These are phyloP conservation scores for Neurospora sp. DNA, from an alignment of 495 filamentous ascomycete species.

Conservation along the genomic window DNA sequence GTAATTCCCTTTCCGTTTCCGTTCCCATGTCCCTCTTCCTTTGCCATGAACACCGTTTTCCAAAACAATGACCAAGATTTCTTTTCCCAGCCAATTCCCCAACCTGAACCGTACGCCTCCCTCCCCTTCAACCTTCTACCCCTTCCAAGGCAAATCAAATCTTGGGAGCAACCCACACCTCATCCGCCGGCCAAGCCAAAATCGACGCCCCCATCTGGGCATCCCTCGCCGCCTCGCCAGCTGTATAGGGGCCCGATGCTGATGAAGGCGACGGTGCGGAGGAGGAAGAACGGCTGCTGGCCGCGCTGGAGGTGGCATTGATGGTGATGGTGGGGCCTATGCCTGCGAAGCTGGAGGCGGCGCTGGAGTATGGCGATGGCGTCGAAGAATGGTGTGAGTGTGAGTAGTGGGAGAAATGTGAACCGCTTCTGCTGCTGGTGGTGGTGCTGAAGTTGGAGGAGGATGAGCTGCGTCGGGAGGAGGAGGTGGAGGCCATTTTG, in stretches of 20 bases:
- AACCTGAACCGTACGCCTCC: neutral
- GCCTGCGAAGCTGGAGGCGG: neutral
- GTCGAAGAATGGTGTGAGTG: neutral
- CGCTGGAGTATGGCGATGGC: neutral
- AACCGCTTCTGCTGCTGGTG: neutral
- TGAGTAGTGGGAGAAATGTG: neutral
- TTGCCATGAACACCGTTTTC: neutral
- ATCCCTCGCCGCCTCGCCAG: slow-evolving; percentile 18
- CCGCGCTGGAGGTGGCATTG: neutral
- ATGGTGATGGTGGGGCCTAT: neutral
- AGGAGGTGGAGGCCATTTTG: neutral
- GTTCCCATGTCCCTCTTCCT: neutral
- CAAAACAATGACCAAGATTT: no score
- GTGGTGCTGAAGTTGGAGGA: neutral
- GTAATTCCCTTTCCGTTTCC: neutral
- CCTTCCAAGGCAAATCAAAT: neutral
- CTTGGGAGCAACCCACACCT: slow-evolving; percentile 12
- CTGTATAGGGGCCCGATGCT: slow-evolving; percentile 8
- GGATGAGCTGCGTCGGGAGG: neutral
- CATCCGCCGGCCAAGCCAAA: slow-evolving; percentile 20
- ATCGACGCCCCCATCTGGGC: slow-evolving; percentile 17
- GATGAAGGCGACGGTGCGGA: neutral
- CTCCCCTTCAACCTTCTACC: neutral
- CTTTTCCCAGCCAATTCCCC: neutral
- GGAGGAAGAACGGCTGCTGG: neutral